A percentile compares a stretch with the other conserved stretches of the same genome.
Evolutionary conservation across 371 early-diverging fungal genomes (phyloP).

Genomic region (Mortierella sp.): DNA sequence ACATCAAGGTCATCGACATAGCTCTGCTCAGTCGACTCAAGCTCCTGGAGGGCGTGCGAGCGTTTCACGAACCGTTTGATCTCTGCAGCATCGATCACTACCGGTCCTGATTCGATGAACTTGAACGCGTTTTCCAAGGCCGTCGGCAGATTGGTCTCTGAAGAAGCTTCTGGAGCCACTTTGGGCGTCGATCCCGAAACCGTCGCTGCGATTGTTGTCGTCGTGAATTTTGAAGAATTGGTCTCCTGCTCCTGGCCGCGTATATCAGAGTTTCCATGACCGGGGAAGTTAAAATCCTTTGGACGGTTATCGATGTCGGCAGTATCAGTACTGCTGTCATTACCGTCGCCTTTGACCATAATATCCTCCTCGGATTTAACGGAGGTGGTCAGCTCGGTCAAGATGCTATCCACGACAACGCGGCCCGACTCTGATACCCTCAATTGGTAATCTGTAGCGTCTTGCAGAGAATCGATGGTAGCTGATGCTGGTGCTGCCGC

Average conservation of each 20-base stretch:
- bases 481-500: background rate
- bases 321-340: background rate
- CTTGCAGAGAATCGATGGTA: background rate
- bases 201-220: background rate
- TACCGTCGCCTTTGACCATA: too few relatives aligned
- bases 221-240: too few relatives aligned
- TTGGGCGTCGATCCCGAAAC: background rate
- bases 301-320: background rate
- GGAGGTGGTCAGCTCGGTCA: conserved; percentile 5
- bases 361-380: background rate
- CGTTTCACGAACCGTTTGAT: conserved; percentile 42
- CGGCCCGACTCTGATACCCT: conserved; percentile 19
- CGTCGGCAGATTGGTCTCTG: background rate
- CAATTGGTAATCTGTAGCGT: conserved; percentile 22
- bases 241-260: background rate
- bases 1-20: conserved; percentile 49
- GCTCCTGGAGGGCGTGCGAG: conserved; percentile 46
- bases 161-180: background rate
- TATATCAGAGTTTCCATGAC: background rate
- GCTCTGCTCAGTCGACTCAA: conserved; percentile 43
- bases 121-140: conserved; percentile 13
- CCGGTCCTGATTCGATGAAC: conserved; percentile 18
- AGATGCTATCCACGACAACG: conserved; percentile 3
- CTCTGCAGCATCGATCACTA: conserved; percentile 33
- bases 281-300: background rate